These are phyloP conservation scores for Fusarium siculi DNA, from an alignment of 2,329 filamentous ascomycete species.

Conservation along the genomic window DNA sequence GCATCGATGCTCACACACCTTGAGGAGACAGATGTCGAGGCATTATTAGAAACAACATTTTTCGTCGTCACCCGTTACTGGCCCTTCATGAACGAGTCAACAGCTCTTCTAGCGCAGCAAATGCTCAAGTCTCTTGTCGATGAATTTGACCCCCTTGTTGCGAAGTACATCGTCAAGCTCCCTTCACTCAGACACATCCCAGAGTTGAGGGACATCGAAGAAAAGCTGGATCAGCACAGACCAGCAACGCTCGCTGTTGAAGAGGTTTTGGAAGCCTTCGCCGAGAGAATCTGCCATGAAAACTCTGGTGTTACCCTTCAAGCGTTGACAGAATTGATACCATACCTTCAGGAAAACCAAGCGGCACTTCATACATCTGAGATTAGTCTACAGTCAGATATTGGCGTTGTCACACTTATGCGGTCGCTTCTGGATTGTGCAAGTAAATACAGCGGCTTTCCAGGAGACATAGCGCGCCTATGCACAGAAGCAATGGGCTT, in stretches of 20 bases:
- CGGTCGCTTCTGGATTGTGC: conserved; percentile 87
- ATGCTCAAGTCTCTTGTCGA: conserved; percentile 74
- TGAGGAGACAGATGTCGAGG: conserved; percentile 80
- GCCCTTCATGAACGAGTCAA: conserved; percentile 70
- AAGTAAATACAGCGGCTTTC: conserved; percentile 78
- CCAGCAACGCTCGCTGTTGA: conserved; percentile 53
- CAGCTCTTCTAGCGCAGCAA: conserved; percentile 67
- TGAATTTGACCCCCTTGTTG: conserved; percentile 69
- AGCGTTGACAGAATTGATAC: conserved; percentile 79
- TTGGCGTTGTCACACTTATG: conserved; percentile 75
- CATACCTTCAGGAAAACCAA: conserved; percentile 79
- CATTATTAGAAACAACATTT: conserved; percentile 87
- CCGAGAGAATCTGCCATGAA: conserved; percentile 80
- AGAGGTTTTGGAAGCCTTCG: conserved; percentile 76
- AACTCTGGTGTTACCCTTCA: conserved; percentile 87
- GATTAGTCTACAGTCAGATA: conserved; percentile 84
- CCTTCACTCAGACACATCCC: conserved; percentile 81
- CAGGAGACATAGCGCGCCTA: conserved; percentile 74
- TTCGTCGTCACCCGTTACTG: conserved; percentile 88
- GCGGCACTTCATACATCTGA: conserved; percentile 81
- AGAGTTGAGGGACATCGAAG: conserved; percentile 74
- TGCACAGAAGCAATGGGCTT: conserved; percentile 87
- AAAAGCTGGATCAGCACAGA: conserved; percentile 73
- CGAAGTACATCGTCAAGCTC: conserved; percentile 76
- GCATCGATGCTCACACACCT: conserved; percentile 78